Percentiles rank a stretch among this genome's conserved stretches.
Conservation (phyloP, 352 stramenopile genomes). For the Phytophthora litchii region DNA sequence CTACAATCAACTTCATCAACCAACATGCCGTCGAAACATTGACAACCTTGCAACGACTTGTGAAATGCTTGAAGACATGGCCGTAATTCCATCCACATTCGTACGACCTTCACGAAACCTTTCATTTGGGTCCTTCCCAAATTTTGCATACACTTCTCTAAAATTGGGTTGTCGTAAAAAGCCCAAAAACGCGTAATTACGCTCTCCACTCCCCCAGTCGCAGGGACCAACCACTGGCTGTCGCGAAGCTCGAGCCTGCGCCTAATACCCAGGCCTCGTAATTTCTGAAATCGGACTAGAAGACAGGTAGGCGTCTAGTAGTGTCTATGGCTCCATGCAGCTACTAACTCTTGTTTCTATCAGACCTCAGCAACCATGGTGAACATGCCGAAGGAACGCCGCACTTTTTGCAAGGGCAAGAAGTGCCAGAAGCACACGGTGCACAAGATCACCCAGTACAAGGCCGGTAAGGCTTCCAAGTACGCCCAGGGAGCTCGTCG, state of each 20-base stretch:
- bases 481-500: constrained; percentile 97
- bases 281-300: constrained; percentile 91
- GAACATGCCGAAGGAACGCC: constrained; percentile 99
- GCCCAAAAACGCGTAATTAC: constrained; percentile 8
- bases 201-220: constrained; percentile 1
- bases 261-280: constrained; percentile 38
- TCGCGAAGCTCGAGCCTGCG: constrained; percentile 29
- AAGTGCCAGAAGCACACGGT: constrained; percentile 99
- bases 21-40: background rate
- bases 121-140: no score
- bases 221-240: constrained; percentile 38
- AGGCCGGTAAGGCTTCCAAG: constrained; percentile 99
- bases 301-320: constrained; percentile 76
- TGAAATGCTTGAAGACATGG: no score
- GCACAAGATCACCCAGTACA: constrained; percentile 99
- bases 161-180: constrained; percentile 20
- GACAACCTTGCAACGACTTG: background rate
- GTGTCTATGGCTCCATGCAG: background rate
- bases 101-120: background rate
- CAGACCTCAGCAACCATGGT: constrained; percentile 96
- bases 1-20: background rate
- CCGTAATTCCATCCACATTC: background rate
- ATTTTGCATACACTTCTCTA: no score
- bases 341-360: background rate
- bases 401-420: constrained; percentile 99